A percentile compares a stretch with the other conserved stretches of the same genome.
Conservation (phyloP, 2,329 filamentous ascomycete genomes). For the Fonsecaea pedrosoi region DNA sequence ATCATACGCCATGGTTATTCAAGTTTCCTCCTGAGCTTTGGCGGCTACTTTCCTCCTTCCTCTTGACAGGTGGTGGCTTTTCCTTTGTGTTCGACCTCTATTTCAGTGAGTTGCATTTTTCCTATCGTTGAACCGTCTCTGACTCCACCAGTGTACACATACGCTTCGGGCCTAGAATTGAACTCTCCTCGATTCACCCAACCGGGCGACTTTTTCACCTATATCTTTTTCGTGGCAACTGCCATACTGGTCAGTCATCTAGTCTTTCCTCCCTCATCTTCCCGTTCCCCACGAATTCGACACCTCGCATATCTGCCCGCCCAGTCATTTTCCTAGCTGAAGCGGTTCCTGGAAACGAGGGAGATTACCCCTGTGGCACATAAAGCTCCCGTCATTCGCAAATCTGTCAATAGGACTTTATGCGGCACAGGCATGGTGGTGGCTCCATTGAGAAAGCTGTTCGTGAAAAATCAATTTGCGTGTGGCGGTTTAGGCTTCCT, state of each 20-base stretch:
- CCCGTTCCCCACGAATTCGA: slow-evolving; percentile 33
- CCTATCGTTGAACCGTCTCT: slow-evolving; percentile 42
- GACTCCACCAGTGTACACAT: slow-evolving; percentile 69
- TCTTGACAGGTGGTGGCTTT: slow-evolving; percentile 63
- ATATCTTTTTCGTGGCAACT: slow-evolving; percentile 73
- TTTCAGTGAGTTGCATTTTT: slow-evolving; percentile 60
- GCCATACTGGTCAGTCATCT: slow-evolving; percentile 77
- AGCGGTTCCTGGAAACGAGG: slow-evolving; percentile 84
- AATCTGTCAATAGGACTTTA: slow-evolving; percentile 62
- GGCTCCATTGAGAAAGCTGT: slow-evolving; percentile 72
- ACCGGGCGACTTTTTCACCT: slow-evolving; percentile 81
- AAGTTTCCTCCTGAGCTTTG: slow-evolving; percentile 66
- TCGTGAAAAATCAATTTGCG: slow-evolving; percentile 60
- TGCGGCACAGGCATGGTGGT: slow-evolving; percentile 77
- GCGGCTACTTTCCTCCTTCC: slow-evolving; percentile 64
- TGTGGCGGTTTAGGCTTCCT: slow-evolving; percentile 71
- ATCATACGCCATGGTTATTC: slow-evolving; percentile 60
- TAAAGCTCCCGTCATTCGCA: slow-evolving; percentile 71
- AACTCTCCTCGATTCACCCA: slow-evolving; percentile 73
- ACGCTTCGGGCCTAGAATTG: slow-evolving; percentile 75
- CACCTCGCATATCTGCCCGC: slow-evolving; percentile 80
- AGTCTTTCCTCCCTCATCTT: slow-evolving; percentile 34
- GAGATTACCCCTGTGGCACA: slow-evolving; percentile 75
- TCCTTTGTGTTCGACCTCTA: slow-evolving; percentile 75
- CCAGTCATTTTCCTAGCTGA: slow-evolving; percentile 72